A percentile compares a stretch with the other conserved stretches of the same genome.
These are phyloP conservation scores for Wickerhamomyces alni DNA, from an alignment of 805 yeast species.

Conservation along the genomic window DNA sequence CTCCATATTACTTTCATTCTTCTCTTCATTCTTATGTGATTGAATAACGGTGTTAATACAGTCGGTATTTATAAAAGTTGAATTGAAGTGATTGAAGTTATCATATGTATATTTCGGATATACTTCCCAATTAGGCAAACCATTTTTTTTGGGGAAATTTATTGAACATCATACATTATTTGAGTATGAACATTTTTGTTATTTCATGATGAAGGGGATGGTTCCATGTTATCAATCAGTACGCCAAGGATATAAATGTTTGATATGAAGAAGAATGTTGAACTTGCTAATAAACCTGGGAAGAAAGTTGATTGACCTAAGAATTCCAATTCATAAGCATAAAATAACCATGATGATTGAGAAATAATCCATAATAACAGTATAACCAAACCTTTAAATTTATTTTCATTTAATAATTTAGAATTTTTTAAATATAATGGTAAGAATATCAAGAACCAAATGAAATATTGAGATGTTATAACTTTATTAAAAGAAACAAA, in stretches of 20 bases:
- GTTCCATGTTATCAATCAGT: slow-evolving; percentile 39
- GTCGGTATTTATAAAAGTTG: too few relatives aligned
- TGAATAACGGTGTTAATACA: too few relatives aligned
- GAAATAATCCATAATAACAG: slow-evolving; percentile 57
- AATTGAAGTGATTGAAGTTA: too few relatives aligned
- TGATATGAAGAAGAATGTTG: slow-evolving; percentile 51
- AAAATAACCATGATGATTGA: slow-evolving; percentile 74
- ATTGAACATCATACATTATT: too few relatives aligned
- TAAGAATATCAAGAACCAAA: slow-evolving; percentile 85
- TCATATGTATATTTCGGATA: too few relatives aligned
- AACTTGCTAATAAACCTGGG: slow-evolving; percentile 49
- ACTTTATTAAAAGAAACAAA: slow-evolving; percentile 78
- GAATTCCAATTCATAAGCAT: slow-evolving; percentile 79
- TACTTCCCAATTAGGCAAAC: too few relatives aligned
- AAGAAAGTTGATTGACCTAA: slow-evolving; percentile 61
- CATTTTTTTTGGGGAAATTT: too few relatives aligned
- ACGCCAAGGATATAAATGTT: slow-evolving; percentile 57
- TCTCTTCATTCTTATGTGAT: too few relatives aligned
- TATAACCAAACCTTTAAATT: slow-evolving; percentile 34
- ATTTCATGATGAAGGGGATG: too few relatives aligned
- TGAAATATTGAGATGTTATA: slow-evolving; percentile 90
- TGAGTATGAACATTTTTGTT: too few relatives aligned
- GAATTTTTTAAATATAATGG: slow-evolving; percentile 64
- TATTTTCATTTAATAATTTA: slow-evolving; percentile 21
- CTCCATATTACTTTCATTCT: too few relatives aligned